These are phyloP conservation scores for Jatropha multifida DNA, from an alignment of 441 rosid species.

Conservation along the genomic window DNA sequence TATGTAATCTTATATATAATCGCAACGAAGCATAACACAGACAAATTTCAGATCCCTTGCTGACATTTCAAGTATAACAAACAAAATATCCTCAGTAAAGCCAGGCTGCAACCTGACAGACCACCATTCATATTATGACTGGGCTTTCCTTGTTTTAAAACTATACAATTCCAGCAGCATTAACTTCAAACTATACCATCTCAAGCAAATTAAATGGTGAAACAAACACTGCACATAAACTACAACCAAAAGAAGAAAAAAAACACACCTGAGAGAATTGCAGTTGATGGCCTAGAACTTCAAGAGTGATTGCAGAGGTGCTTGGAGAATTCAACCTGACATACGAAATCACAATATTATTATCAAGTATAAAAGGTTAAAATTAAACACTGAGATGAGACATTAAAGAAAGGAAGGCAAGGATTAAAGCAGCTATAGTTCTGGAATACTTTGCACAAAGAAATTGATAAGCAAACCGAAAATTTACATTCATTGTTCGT, in stretches of 20 bases:
- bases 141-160: neutral
- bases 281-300: constrained; percentile 72
- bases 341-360: constrained; percentile 5
- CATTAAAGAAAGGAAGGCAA: neutral
- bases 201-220: neutral
- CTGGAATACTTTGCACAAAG: neutral
- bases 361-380: neutral
- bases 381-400: neutral
- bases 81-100: neutral
- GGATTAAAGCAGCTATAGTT: neutral
- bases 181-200: neutral
- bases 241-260: constrained; percentile 11
- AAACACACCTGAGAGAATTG: constrained; percentile 71
- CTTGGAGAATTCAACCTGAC: constrained; percentile 87
- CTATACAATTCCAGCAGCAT: neutral
- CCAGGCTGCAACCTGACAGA: neutral
- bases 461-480: neutral
- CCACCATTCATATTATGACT: neutral
- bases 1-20: constrained; percentile 16
- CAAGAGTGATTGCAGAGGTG: constrained; percentile 63
- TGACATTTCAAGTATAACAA: neutral
- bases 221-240: neutral
- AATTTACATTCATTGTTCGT: neutral
- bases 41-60: neutral
- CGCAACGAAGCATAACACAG: neutral